Percentiles rank a stretch among this genome's conserved stretches.
phyloP scores from a whole-genome alignment of 2,329 filamentous ascomycete species.

The Bipolaris oryzae region DNA sequence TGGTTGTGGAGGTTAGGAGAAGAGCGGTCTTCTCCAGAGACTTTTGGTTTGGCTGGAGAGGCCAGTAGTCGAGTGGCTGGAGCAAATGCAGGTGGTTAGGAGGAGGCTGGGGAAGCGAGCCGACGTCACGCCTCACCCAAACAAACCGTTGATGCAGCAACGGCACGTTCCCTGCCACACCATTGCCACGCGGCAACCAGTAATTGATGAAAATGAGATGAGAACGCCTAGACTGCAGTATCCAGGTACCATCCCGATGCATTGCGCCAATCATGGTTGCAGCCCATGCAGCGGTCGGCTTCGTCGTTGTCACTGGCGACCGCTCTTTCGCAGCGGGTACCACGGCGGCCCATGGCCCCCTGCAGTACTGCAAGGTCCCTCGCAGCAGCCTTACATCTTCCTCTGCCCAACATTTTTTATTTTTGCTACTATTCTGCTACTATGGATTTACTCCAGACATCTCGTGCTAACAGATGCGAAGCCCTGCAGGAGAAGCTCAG shows the following conservation, averaged over 20 bases:
- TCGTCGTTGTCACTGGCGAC: constrained; percentile 1
- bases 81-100: constrained; percentile 20
- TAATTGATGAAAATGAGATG: constrained; percentile 6
- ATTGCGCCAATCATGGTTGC: neutral
- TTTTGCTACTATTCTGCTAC: neutral
- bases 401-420: neutral
- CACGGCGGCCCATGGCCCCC: neutral
- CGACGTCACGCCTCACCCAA: constrained; percentile 23
- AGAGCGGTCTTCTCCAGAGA: constrained; percentile 11
- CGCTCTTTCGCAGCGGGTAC: constrained; percentile 4
- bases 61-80: constrained; percentile 12
- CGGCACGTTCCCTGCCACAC: constrained; percentile 8
- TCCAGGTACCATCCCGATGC: neutral
- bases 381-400: neutral
- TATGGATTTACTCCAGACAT: no score
- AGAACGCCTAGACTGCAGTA: neutral
- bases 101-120: constrained; percentile 23
- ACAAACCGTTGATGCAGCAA: constrained; percentile 27
- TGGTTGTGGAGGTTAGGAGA: constrained; percentile 14
- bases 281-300: neutral
- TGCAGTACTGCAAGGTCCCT: neutral
- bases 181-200: constrained; percentile 9
- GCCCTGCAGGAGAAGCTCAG: neutral
- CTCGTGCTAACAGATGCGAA: neutral
- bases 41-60: constrained; percentile 20